Conservation (phyloP, 768 basidiomycete species). For the Rhizopogon salebrosus region DNA sequence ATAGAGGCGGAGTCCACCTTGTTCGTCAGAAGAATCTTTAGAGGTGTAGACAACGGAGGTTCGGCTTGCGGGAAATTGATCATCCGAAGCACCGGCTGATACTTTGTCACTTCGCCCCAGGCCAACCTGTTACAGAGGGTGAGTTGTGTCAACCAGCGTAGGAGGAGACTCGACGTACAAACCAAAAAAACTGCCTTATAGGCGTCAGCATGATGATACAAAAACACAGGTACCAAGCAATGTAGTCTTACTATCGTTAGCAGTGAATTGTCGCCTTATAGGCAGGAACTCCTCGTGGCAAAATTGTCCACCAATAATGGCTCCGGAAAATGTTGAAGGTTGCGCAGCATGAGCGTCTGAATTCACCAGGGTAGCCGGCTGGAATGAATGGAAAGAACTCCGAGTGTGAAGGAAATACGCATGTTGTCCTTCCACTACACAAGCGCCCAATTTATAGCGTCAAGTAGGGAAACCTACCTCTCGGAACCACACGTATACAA, state of each 20-base stretch:
- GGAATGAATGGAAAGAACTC: background rate
- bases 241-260: background rate
- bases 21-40: background rate
- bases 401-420: background rate
- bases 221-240: background rate
- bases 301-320: no score
- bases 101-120: no score
- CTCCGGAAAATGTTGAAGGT: background rate
- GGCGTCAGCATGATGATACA: background rate
- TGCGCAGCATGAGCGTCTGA: background rate
- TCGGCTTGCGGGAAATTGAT: background rate
- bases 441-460: background rate
- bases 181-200: background rate
- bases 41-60: background rate
- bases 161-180: background rate
- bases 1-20: background rate
- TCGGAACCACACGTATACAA: no score
- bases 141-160: background rate
- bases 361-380: background rate
- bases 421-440: background rate
- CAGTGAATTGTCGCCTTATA: background rate
- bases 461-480: background rate
- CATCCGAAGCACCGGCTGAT: background rate
- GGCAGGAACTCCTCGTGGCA: background rate
- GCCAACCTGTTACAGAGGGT: no score